These are phyloP conservation scores for Fraxinus baroniana DNA, from an alignment of 305 asterid genomes.

Conservation along the genomic window DNA sequence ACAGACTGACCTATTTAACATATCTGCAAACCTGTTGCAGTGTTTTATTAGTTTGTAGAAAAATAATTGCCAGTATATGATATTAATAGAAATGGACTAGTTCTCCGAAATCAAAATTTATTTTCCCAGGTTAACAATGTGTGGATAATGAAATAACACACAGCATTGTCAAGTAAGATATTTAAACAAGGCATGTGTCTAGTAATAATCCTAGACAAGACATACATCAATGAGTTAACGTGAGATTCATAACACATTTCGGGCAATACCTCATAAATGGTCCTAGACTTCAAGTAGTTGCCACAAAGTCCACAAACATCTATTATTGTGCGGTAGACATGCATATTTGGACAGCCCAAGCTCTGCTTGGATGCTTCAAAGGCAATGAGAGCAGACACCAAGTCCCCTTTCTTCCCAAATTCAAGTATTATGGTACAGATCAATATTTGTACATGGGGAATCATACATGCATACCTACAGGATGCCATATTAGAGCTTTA, in stretches of 20 bases:
- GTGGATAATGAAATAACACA: background rate
- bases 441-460: slow-evolving; percentile 52
- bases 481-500: slow-evolving; percentile 21
- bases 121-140: slow-evolving; percentile 4
- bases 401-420: slow-evolving; percentile 80
- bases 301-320: slow-evolving; percentile 98
- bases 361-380: slow-evolving; percentile 67
- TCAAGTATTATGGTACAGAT: slow-evolving; percentile 68
- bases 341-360: slow-evolving; percentile 63
- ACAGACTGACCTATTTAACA: background rate
- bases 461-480: slow-evolving; percentile 69
- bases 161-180: background rate
- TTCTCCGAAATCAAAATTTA: background rate
- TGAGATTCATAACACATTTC: slow-evolving; percentile 19
- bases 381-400: slow-evolving; percentile 66
- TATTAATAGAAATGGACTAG: slow-evolving; percentile 7
- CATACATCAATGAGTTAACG: slow-evolving; percentile 2
- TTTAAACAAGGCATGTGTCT: background rate
- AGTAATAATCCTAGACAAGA: background rate
- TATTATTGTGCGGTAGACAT: slow-evolving; percentile 73
- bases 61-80: background rate
- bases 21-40: background rate
- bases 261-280: slow-evolving; percentile 73
- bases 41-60: background rate
- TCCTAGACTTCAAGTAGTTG: slow-evolving; percentile 70